Percentiles rank a stretch among this genome's conserved stretches.
These are phyloP conservation scores for Penicillium pulvis DNA, from an alignment of 495 filamentous ascomycete species.

Conservation along the genomic window DNA sequence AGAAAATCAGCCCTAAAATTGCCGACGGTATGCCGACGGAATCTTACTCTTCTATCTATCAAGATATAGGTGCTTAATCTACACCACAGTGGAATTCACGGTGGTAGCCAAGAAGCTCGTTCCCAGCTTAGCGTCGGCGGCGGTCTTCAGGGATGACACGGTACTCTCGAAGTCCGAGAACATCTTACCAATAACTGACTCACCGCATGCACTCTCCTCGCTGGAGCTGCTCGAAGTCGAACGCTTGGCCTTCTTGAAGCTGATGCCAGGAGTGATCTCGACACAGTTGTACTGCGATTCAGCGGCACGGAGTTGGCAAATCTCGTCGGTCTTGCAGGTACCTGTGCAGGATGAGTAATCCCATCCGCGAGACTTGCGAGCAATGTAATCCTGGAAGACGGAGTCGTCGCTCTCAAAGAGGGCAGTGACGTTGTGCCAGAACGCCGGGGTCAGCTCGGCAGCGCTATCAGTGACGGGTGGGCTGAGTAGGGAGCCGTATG, in stretches of 20 bases:
- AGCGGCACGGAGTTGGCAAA: constrained; percentile 43
- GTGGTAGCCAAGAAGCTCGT: constrained; percentile 14
- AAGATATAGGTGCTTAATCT: neutral
- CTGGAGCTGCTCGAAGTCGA: constrained; percentile 6
- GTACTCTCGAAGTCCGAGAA: constrained; percentile 17
- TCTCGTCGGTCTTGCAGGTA: constrained; percentile 40
- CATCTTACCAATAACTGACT: constrained; percentile 18
- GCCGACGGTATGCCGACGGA: neutral
- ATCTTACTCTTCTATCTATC: neutral
- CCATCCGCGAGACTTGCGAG: constrained; percentile 43
- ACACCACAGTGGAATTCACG: constrained; percentile 10
- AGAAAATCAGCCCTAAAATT: neutral
- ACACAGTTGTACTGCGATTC: constrained; percentile 36
- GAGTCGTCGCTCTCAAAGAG: constrained; percentile 38
- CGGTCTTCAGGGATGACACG: constrained; percentile 12
- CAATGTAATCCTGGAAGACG: constrained; percentile 42
- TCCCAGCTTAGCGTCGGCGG: constrained; percentile 12
- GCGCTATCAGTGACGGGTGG: constrained; percentile 39
- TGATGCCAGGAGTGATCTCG: constrained; percentile 23
- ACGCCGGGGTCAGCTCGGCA: constrained; percentile 53
- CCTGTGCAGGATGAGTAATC: constrained; percentile 36
- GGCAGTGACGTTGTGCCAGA: constrained; percentile 59
- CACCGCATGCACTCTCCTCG: constrained; percentile 13
- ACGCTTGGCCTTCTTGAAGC: constrained; percentile 22
- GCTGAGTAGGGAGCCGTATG: constrained; percentile 48